Evolutionary conservation across 106 monocot genomes (phyloP).

Genomic region (Acorus calamus): DNA sequence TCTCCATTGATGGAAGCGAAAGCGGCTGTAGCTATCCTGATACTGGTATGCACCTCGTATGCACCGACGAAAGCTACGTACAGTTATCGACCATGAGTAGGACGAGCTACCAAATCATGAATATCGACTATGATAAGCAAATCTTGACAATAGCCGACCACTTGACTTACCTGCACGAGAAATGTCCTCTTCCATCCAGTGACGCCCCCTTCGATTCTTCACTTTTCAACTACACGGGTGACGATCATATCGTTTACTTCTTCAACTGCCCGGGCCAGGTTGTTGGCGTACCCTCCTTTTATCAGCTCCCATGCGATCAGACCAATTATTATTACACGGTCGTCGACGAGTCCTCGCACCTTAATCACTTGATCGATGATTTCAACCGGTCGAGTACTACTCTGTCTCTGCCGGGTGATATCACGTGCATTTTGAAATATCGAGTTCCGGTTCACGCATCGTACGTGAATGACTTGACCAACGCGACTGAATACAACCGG

Average conservation of each 20-base stretch:
- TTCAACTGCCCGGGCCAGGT: background rate
- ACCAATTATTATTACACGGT: too few species aligned
- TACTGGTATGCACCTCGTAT: background rate
- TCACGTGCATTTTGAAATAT: too few species aligned
- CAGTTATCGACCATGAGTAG: background rate
- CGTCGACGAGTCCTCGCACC: too few species aligned
- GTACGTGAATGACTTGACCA: too few species aligned
- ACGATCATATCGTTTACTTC: slow-evolving; percentile 5
- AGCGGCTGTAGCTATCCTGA: slow-evolving; percentile 9
- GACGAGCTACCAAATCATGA: background rate
- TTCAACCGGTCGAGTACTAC: too few species aligned
- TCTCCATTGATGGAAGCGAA: background rate
- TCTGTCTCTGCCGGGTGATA: too few species aligned
- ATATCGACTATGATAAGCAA: slow-evolving; percentile 6
- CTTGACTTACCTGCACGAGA: background rate
- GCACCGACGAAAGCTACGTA: background rate
- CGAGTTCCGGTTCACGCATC: too few species aligned
- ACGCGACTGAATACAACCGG: too few species aligned
- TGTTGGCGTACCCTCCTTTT: too few species aligned
- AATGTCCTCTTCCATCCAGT: background rate
- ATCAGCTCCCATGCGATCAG: too few species aligned
- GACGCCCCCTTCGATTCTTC: slow-evolving; percentile 3
- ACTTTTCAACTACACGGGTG: background rate
- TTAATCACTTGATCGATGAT: too few species aligned
- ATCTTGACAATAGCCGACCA: slow-evolving; percentile 1